Evolutionary conservation across 192 early-diverging fungal species (phyloP).

Genomic region (Backusella psychrophila): DNA sequence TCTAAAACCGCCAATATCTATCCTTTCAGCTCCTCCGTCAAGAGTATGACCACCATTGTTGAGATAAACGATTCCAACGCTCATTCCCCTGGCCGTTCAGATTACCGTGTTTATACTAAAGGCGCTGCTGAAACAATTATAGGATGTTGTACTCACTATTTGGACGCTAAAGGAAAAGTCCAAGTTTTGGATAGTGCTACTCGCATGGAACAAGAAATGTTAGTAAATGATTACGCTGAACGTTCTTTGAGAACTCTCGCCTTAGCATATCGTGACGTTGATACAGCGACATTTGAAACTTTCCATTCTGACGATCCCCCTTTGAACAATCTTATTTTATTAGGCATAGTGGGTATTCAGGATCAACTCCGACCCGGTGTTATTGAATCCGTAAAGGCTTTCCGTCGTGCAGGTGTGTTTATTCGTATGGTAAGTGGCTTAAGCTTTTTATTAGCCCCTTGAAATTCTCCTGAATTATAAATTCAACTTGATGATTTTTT

Average conservation of each 20-base stretch:
- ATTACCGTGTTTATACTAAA: slow-evolving; percentile 67
- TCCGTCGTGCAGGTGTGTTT: slow-evolving; percentile 80
- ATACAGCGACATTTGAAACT: slow-evolving; percentile 41
- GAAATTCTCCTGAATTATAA: background rate
- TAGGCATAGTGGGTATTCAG: slow-evolving; percentile 83
- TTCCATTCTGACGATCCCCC: slow-evolving; percentile 51
- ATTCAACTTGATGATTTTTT: background rate
- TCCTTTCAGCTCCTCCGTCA: slow-evolving; percentile 88
- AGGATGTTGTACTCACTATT: slow-evolving; percentile 55
- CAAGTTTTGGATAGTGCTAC: slow-evolving; percentile 44
- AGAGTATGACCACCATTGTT: slow-evolving; percentile 83
- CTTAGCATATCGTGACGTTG: slow-evolving; percentile 67
- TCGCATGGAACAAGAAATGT: slow-evolving; percentile 41
- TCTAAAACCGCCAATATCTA: slow-evolving; percentile 60
- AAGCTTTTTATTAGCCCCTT: background rate
- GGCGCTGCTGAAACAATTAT: slow-evolving; percentile 83
- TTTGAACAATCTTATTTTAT: slow-evolving; percentile 50
- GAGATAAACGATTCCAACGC: slow-evolving; percentile 30
- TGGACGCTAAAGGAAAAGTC: slow-evolving; percentile 51
- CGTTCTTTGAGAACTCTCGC: slow-evolving; percentile 76
- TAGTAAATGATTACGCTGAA: slow-evolving; percentile 60
- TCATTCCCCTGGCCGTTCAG: slow-evolving; percentile 20
- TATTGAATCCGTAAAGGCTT: slow-evolving; percentile 70
- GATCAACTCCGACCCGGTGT: slow-evolving; percentile 86
- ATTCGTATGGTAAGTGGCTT: slow-evolving; percentile 68